Percentiles rank a stretch among this genome's conserved stretches.
phyloP scores from a whole-genome alignment of 768 basidiomycete genomes.

The Daedaleopsis nitida region DNA sequence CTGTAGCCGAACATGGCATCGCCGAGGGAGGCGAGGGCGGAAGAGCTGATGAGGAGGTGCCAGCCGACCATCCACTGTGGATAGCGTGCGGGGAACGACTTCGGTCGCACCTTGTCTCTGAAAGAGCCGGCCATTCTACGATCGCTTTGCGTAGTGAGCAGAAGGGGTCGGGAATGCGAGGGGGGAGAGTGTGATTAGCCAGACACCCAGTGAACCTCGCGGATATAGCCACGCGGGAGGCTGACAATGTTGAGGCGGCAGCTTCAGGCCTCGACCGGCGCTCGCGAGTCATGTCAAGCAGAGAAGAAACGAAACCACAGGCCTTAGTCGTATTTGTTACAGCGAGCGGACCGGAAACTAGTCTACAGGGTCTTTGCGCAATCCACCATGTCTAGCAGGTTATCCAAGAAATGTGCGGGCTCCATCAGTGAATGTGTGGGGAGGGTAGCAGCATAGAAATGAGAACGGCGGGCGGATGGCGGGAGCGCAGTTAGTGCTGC shows the following conservation, averaged over 20 bases:
- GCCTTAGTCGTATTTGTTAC: background rate
- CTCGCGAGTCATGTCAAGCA: background rate
- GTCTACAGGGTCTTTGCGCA: background rate
- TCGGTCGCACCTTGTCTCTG: constrained; percentile 36
- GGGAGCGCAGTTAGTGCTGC: too few species aligned
- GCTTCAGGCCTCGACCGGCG: too few species aligned
- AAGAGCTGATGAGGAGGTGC: constrained; percentile 50
- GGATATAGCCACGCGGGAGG: background rate
- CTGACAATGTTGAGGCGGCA: background rate
- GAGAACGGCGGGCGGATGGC: background rate
- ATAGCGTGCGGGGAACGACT: constrained; percentile 47
- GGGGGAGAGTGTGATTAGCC: too few species aligned
- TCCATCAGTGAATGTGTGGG: background rate
- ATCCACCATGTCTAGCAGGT: background rate
- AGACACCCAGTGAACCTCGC: too few species aligned
- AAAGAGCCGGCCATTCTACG: constrained; percentile 3
- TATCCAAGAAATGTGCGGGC: background rate
- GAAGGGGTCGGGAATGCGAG: too few species aligned
- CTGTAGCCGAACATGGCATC: constrained; percentile 61
- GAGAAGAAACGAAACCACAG: background rate
- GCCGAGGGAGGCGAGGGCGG: constrained; percentile 55
- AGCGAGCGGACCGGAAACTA: background rate
- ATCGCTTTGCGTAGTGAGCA: too few species aligned
- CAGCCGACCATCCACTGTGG: constrained; percentile 54
- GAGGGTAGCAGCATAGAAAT: background rate